Conservation (phyloP, 306 rosid species). For the Gastrolobium villosum region DNA sequence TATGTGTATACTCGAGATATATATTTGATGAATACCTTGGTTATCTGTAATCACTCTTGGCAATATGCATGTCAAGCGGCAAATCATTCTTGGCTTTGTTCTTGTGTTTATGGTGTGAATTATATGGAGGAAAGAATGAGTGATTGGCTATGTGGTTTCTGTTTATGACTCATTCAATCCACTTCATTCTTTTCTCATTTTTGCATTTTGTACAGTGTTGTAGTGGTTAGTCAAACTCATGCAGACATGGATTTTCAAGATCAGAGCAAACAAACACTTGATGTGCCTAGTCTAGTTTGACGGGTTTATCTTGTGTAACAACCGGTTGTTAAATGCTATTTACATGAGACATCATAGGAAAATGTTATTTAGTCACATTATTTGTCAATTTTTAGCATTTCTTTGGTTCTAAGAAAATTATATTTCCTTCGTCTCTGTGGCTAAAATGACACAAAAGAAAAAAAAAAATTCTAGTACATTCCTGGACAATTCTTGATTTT, state of each 20-base stretch:
- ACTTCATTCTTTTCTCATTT: constrained; percentile 57
- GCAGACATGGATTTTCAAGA: constrained; percentile 44
- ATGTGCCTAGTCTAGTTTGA: constrained; percentile 50
- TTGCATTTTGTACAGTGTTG: constrained; percentile 70
- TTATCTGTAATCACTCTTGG: constrained; percentile 64
- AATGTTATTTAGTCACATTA: constrained; percentile 38
- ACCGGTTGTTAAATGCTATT: constrained; percentile 42
- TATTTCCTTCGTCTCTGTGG: not conserved
- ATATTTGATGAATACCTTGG: constrained; percentile 53
- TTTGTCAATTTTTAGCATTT: not conserved
- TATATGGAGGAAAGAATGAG: constrained; percentile 53
- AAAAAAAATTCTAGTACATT: too few relatives aligned
- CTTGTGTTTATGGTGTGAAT: constrained; percentile 64
- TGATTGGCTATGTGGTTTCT: constrained; percentile 53
- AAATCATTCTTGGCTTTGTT: constrained; percentile 99
- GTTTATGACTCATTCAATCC: constrained; percentile 56
- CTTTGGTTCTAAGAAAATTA: not conserved
- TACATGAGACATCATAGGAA: constrained; percentile 46
- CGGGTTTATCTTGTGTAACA: constrained; percentile 44
- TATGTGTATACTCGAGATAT: constrained; percentile 50
- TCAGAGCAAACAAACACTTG: constrained; percentile 31
- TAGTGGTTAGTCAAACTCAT: constrained; percentile 63
- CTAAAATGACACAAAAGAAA: too few relatives aligned
- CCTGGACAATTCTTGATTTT: too few relatives aligned
- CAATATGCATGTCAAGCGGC: constrained; percentile 78